Evolutionary conservation across 768 basidiomycete genomes (phyloP).

Genomic region (Tephrocybe sp.): DNA sequence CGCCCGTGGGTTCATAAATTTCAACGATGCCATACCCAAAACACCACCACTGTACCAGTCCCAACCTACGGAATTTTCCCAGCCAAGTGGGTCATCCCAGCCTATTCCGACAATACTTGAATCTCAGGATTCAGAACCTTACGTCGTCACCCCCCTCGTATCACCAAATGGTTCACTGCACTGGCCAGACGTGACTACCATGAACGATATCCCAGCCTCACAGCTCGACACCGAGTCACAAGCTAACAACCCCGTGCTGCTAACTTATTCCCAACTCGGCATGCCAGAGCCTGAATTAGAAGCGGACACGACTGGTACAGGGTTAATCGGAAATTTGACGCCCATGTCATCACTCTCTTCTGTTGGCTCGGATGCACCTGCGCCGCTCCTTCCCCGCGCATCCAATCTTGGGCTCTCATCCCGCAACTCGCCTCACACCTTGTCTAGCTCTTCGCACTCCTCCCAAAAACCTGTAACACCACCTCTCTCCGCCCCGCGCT

Average conservation of each 20-base stretch:
- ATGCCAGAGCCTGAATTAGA: constrained; percentile 21
- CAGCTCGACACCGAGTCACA: constrained; percentile 36
- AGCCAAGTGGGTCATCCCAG: constrained; percentile 22
- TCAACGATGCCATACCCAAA: constrained; percentile 20
- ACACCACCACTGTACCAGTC: constrained; percentile 7
- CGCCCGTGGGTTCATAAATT: constrained; percentile 24
- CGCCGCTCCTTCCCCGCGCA: background rate
- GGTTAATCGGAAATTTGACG: constrained; percentile 12
- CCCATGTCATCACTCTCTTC: constrained; percentile 21
- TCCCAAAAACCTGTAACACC: constrained; percentile 12
- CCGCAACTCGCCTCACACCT: constrained; percentile 5
- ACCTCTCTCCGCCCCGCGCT: constrained; percentile 23
- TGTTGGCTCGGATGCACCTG: constrained; percentile 15
- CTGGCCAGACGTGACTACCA: constrained; percentile 32
- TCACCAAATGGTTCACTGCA: constrained; percentile 58
- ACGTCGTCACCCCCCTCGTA: constrained; percentile 50
- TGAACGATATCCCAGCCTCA: constrained; percentile 32
- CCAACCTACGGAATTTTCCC: constrained; percentile 16
- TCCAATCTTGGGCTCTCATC: constrained; percentile 3
- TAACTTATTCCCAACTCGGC: constrained; percentile 38
- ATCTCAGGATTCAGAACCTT: constrained; percentile 47
- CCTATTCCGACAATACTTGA: constrained; percentile 29
- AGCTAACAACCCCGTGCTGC: constrained; percentile 23
- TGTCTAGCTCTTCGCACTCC: constrained; percentile 16
- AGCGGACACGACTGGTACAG: constrained; percentile 11